Evolutionary conservation across 768 basidiomycete genomes (phyloP), one percentile per base, ranked within the genome.

Genomic region (Rhodotorula taiwanensis): DNA sequence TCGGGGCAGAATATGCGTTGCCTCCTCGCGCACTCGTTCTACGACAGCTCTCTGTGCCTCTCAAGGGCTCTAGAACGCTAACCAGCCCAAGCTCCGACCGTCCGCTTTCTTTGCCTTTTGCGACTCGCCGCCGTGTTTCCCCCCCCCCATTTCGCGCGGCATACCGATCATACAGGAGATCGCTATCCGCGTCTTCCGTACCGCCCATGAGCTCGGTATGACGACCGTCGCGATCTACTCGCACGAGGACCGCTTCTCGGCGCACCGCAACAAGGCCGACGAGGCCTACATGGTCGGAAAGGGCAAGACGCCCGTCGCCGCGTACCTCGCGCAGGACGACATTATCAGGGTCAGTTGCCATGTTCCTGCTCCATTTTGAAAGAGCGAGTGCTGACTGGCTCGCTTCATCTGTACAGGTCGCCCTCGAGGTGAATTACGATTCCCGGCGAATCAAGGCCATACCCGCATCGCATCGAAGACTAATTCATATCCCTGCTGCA

Each of bases 171-270:
- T 28, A 27, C 43, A 74, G 67, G 91, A 99, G 87, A 99, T 99
- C 76, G 95, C 95, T 33, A 91, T 99, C 72, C 88, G 95, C 74
- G 92, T 99, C 45, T 98, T 99, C 82, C 58, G 72, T n/a, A 72
- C 73, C 1, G 89, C 95, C 53, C 95, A 99, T 79, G 95, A 99
- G 75, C 82, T 99, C 64, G 95, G 93, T 15, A 95, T 98, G 93
- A 90, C 93, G 76, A 95, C 93, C 52, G 95, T 98, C 59, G 95
- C 95, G 42, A 97, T 99, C 79, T 98, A 89, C 79, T 98, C 94
- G 15, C 88, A 81, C 74, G 95, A 99, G 79, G 95, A 99, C 79
- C 83, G 95, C 64, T 82, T 97, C 79, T 88, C 86, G 43, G 94
- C 95, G 43, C 95, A 99, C 80, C 85, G 95, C 72, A 93, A 98